Percentiles rank a stretch among this genome's conserved stretches.
These are phyloP conservation scores for Datisca glomerata DNA, from an alignment of 306 rosid species.

Conservation along the genomic window DNA sequence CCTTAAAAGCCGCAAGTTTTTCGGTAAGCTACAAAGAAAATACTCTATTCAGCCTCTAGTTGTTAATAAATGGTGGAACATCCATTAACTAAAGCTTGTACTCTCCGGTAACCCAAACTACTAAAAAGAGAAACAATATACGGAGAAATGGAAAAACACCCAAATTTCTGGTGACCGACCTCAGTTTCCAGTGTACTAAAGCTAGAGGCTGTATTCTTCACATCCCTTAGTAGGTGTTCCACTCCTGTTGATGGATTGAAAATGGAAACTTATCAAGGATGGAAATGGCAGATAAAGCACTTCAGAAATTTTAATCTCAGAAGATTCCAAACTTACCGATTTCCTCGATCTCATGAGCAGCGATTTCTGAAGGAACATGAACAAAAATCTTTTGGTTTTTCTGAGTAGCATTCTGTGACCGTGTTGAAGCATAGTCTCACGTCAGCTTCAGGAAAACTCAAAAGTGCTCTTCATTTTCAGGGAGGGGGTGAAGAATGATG, in stretches of 20 bases:
- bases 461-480: no score
- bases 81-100: background rate
- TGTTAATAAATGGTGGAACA: background rate
- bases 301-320: conserved; percentile 3
- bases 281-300: background rate
- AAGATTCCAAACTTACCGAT: conserved; percentile 60
- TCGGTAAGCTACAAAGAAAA: conserved; percentile 39
- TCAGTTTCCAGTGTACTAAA: conserved; percentile 85
- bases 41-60: conserved; percentile 1
- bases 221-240: conserved; percentile 71
- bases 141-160: background rate
- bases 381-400: conserved; percentile 82
- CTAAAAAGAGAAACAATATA: background rate
- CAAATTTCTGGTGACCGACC: conserved; percentile 21
- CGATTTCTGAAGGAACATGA: conserved; percentile 74
- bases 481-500: background rate
- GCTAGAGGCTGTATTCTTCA: conserved; percentile 65
- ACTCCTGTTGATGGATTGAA: conserved; percentile 43
- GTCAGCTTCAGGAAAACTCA: no score
- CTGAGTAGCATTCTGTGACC: conserved; percentile 66
- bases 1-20: conserved; percentile 73
- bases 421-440: conserved; percentile 12
- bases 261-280: background rate
- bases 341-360: conserved; percentile 86
- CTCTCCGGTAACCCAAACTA: background rate